Base-by-base conservation (phyloP, 495 filamentous ascomycete species). In the Hypoxylon perforatum region DNA sequence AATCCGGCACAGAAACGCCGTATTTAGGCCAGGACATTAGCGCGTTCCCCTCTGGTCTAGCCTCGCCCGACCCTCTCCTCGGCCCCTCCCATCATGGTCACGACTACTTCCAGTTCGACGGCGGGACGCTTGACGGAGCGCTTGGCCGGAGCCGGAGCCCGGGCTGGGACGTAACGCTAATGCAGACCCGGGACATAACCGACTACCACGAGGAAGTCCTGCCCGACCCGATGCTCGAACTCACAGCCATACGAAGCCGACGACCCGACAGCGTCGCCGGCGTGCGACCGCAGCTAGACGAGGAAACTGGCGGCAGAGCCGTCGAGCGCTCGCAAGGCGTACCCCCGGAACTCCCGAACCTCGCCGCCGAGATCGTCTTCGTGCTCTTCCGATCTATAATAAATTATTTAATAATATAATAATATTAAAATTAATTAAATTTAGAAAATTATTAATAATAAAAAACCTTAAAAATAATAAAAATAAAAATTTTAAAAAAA, bases 291-390 rank as follows among this genome's bases (percentile, higher is more conserved):
- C 42, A 1, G 19, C 17, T 10, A 19, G 21, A 47, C 41, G 46
- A 49, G 28, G 46, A 49, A 12, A 1, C 46, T 23, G 46, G 46
- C 22, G 22, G 3, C 15, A 17, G 39, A 3, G 36, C 12, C 12
- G 11, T 25, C 17, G 30, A 55, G 1, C 35, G 30, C 7, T 63
- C 70, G 0, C 78, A 80, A 47, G 77, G 79, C 8, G 50, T 75
- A 0, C 78, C 80, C 1, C 71, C 76, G 0, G 80, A 81, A 57
- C 48, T 81, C 2, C 50, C 66, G 35, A 79, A 71, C 41, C 50
- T 79, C 1, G 61, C 72, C 1, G 63, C 75, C 0, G 81, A 83
- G 51, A 48, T 82, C 15, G 65, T 81, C 17, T 79, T 81, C 35
- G 69, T 84, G 18, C 57, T 76, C n/a, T n/a, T n/a, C n/a, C n/a